phyloP scores from a whole-genome alignment of 176 grass and related monocot species.

The Eremochloa ophiuroides region DNA sequence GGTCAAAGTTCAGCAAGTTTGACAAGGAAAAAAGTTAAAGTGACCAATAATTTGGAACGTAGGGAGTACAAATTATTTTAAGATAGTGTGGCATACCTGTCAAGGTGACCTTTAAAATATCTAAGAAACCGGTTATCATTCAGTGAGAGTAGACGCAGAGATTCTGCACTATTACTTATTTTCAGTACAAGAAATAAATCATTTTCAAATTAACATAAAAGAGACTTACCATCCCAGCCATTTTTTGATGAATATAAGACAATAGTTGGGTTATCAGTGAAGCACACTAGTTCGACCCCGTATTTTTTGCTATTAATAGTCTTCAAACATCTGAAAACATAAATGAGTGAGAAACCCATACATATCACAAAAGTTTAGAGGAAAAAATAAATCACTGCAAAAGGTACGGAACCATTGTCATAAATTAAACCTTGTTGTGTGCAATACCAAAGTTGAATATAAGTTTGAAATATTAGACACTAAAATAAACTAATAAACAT shows the following conservation, averaged over 20 bases:
- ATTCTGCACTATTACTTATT: constrained; percentile 57
- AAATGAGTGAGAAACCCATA: constrained; percentile 25
- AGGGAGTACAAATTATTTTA: background rate
- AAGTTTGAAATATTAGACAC: background rate
- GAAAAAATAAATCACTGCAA: constrained; percentile 17
- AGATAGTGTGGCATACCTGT: constrained; percentile 48
- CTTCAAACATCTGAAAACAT: constrained; percentile 76
- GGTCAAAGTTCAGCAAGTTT: background rate
- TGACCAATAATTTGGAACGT: background rate
- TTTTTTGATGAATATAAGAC: constrained; percentile 99
- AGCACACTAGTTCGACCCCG: constrained; percentile 90
- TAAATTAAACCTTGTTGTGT: background rate
- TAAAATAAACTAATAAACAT: background rate
- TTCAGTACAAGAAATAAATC: constrained; percentile 23
- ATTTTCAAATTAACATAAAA: constrained; percentile 14
- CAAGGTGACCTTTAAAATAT: constrained; percentile 99
- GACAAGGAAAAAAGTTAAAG: background rate
- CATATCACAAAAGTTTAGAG: background rate
- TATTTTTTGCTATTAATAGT: constrained; percentile 99
- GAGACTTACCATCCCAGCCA: constrained; percentile 95
- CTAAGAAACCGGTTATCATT: constrained; percentile 92
- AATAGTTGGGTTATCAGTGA: constrained; percentile 79
- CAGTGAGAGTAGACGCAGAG: constrained; percentile 82
- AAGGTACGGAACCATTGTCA: background rate
- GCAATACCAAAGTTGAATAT: background rate